Evolutionary conservation across 2,329 filamentous ascomycete genomes (phyloP).

Genomic region (Aureobasidium sp.): DNA sequence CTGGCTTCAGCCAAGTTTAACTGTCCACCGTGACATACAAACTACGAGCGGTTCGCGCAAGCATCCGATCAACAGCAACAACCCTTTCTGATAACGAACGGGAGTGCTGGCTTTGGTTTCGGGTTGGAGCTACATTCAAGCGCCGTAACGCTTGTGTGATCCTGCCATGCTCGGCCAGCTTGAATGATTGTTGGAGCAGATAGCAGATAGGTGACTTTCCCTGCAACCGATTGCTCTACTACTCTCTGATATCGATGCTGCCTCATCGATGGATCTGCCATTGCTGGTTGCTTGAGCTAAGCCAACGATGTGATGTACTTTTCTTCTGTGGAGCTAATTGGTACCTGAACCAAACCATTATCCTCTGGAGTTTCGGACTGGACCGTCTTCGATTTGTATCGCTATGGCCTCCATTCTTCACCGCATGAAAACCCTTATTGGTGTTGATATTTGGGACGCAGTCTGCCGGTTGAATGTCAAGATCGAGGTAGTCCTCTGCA

Average conservation of each 20-base stretch:
- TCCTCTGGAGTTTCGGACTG: not conserved
- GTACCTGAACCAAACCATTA: not conserved
- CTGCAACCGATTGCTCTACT: too few species aligned
- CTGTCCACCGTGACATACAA: not conserved
- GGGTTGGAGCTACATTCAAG: not conserved
- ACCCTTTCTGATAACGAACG: too few species aligned
- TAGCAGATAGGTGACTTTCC: too few species aligned
- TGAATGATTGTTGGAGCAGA: not conserved
- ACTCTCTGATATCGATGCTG: not conserved
- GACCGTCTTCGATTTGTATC: not conserved
- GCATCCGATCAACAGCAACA: too few species aligned
- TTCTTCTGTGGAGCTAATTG: not conserved
- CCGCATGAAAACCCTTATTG: not conserved
- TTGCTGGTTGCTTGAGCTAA: not conserved
- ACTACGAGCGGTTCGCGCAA: too few species aligned
- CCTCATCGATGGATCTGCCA: not conserved
- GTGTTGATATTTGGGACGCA: not conserved
- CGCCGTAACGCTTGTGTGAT: not conserved
- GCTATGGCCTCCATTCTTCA: not conserved
- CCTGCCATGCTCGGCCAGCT: not conserved
- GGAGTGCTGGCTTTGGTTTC: not conserved
- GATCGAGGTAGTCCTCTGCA: not conserved
- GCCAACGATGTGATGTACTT: not conserved
- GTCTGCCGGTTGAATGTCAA: not conserved
- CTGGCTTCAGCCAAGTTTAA: not conserved